Evolutionary conservation across 176 grass and related monocot species (phyloP), one percentile per base, ranked within the genome.

Genomic region (Musa beccarii): DNA sequence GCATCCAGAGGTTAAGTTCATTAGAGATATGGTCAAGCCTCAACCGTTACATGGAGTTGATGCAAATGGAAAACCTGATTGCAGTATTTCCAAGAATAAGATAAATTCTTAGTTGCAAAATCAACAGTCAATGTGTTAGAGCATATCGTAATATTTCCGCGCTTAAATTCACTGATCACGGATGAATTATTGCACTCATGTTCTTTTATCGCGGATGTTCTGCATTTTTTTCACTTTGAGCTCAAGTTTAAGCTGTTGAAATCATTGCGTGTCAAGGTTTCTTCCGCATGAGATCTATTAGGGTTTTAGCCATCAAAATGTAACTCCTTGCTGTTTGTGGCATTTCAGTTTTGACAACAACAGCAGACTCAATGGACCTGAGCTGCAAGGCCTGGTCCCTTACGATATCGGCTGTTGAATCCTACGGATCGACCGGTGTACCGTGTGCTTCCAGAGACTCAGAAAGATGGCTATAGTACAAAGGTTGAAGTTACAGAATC

Each of bases 341-440:
- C 59, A 10, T 63, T 93, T 51, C 90, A 94, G 95, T 80, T 99
- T 94, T 74, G 84, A 88, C 76, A 94, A 99, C 76, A 99, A 99
- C 73, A 89, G 78, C 78, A 94, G 95, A 74, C 86, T 99, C 24
- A 99, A 99, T 49, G 95, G 95, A 55, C 95, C 95, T 5, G 95
- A 99, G 57, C 86, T 99, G 63, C 90, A 91, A 86, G 95, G 95
- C 62, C 76, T 94, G 76, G 88, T 84, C 69, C 52, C 88, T 50
- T 98, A 98, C 50, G 90, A 89, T 79, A 93, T 91, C 53, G 95
- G 95, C 78, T 98, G 95, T 49, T 98, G 75, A 77, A 77, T 77
- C 20, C 49, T 66, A 19, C 10, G 54, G 1, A 26, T 26, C 10
- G 21, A 17, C 10, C 2, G 24, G 51, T 12, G 16, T 12, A 2